A percentile compares a stretch with the other conserved stretches of the same genome.
Evolutionary conservation across 139 green algal genomes (phyloP).

Genomic region (Pycnococcus provasolii): DNA sequence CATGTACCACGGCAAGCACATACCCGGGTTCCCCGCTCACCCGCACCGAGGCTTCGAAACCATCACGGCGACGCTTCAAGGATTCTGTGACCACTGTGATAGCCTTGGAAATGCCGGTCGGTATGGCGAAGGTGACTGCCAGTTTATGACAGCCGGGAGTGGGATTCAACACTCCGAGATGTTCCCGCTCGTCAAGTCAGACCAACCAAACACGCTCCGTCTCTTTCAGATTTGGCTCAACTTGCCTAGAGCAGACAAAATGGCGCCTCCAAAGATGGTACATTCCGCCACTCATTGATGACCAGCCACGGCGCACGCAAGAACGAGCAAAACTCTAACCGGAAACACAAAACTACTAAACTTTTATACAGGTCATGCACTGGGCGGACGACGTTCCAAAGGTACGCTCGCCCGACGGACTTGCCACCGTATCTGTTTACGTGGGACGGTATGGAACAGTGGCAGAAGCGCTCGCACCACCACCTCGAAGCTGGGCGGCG

Average conservation of each 20-base stretch:
- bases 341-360: neutral
- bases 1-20: slow-evolving; percentile 29
- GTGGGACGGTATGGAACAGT: too few species aligned
- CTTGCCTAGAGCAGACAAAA: slow-evolving; percentile 29
- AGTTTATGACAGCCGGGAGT: slow-evolving; percentile 30
- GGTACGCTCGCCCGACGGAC: neutral
- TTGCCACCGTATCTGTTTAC: too few species aligned
- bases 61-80: slow-evolving; percentile 18
- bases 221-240: slow-evolving; percentile 42
- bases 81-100: slow-evolving; percentile 29
- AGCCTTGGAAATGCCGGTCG: slow-evolving; percentile 22
- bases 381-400: slow-evolving; percentile 23
- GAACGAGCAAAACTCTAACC: neutral
- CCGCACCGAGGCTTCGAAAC: slow-evolving; percentile 33
- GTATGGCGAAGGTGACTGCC: slow-evolving; percentile 25
- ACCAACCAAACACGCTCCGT: too few species aligned
- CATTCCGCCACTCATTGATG: neutral
- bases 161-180: slow-evolving; percentile 28
- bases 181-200: slow-evolving; percentile 16
- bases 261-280: slow-evolving; percentile 25
- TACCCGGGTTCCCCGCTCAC: slow-evolving; percentile 28
- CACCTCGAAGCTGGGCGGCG: slow-evolving; percentile 7
- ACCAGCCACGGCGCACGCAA: too few species aligned
- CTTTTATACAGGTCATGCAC: slow-evolving; percentile 11
- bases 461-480: neutral